Conservation (phyloP, 1,284 basidiomycete species). For the Ustilago hordei region DNA sequence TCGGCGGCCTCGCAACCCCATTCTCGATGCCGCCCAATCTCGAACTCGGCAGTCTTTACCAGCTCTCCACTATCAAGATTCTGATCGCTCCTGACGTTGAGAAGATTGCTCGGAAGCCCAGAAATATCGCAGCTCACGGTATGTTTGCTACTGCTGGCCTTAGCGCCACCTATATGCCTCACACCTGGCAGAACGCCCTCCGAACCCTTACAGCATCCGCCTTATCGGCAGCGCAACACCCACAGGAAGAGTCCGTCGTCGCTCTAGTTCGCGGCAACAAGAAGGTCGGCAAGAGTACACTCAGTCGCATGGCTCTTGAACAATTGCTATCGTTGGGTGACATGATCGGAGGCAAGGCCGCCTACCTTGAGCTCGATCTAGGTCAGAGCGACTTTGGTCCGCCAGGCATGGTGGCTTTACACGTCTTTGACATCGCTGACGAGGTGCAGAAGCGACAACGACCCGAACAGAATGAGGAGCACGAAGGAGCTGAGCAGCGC, state of each 20-base stretch:
- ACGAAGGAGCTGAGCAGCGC: not conserved
- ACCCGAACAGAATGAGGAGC: not conserved
- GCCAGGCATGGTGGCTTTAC: slow-evolving; percentile 84
- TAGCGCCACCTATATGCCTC: slow-evolving; percentile 44
- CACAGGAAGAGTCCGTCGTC: slow-evolving; percentile 55
- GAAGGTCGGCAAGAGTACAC: slow-evolving; percentile 88
- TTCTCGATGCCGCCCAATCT: slow-evolving; percentile 34
- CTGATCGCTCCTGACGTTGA: slow-evolving; percentile 25
- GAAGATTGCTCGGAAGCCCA: slow-evolving; percentile 15
- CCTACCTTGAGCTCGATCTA: slow-evolving; percentile 89
- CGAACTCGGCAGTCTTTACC: slow-evolving; percentile 22
- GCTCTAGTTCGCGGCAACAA: slow-evolving; percentile 84
- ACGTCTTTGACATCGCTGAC: slow-evolving; percentile 73
- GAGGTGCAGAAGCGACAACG: not conserved
- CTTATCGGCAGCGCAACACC: slow-evolving; percentile 27
- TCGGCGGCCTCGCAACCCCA: slow-evolving; percentile 34
- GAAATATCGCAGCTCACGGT: slow-evolving; percentile 13
- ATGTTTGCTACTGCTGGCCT: slow-evolving; percentile 23
- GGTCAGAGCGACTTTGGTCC: slow-evolving; percentile 95
- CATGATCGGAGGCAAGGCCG: slow-evolving; percentile 76
- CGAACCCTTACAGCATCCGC: slow-evolving; percentile 18
- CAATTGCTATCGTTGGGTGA: slow-evolving; percentile 72
- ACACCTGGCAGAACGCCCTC: slow-evolving; percentile 37
- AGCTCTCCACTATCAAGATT: slow-evolving; percentile 36
- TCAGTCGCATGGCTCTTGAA: slow-evolving; percentile 82